These are phyloP conservation scores for Pleurotus eryngii DNA, from an alignment of 768 basidiomycete species.

Conservation along the genomic window DNA sequence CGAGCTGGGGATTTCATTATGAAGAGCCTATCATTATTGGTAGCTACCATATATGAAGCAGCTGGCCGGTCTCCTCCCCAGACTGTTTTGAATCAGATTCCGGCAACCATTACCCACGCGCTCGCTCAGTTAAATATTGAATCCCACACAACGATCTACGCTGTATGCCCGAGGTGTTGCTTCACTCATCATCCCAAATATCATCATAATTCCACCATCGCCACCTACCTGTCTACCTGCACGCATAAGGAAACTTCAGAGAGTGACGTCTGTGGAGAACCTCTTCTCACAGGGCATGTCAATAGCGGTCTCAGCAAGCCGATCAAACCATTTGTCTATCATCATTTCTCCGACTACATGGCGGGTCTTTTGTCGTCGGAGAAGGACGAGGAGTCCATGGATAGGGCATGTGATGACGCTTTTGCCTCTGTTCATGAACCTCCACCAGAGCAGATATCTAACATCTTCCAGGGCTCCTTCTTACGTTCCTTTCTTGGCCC, in stretches of 20 bases:
- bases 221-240: too few relatives aligned
- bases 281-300: too few relatives aligned
- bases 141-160: constrained; percentile 2
- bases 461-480: too few relatives aligned
- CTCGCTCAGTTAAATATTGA: constrained; percentile 8
- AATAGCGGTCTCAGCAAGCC: background rate
- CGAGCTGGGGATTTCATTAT: constrained; percentile 6
- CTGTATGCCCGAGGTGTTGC: constrained; percentile 1
- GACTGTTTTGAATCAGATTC: background rate
- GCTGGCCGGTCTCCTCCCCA: background rate
- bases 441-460: too few relatives aligned
- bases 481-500: too few relatives aligned
- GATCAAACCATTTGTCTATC: constrained; percentile 13
- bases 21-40: background rate
- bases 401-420: too few relatives aligned
- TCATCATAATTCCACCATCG: too few relatives aligned
- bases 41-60: background rate
- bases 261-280: too few relatives aligned
- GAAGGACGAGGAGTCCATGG: too few relatives aligned
- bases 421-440: too few relatives aligned
- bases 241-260: too few relatives aligned
- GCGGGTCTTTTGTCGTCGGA: constrained; percentile 6
- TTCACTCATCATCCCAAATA: too few relatives aligned
- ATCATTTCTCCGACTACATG: constrained; percentile 11
- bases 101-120: background rate